Evolutionary conservation across 139 green algal species (phyloP).

Genomic region (Picochlorum sp.): DNA sequence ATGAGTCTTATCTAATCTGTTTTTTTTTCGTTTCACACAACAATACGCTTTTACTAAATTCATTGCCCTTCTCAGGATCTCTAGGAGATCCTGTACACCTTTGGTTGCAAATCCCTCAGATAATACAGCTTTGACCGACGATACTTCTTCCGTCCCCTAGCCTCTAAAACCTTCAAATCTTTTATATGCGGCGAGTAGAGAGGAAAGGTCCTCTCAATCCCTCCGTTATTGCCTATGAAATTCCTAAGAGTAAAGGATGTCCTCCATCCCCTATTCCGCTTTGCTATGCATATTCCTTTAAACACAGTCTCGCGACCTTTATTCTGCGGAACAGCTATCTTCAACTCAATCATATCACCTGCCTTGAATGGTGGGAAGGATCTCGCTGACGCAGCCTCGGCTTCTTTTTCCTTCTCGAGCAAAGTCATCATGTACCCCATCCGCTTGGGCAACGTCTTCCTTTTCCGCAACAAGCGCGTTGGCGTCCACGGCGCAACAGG

Average conservation of each 20-base stretch:
- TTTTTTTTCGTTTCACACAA: background rate
- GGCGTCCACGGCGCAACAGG: constrained; percentile 45
- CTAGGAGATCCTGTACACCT: constrained; percentile 26
- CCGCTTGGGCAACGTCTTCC: constrained; percentile 43
- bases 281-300: constrained; percentile 47
- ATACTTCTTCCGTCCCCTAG: constrained; percentile 7
- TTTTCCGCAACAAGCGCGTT: constrained; percentile 38
- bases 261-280: constrained; percentile 27
- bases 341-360: constrained; percentile 42
- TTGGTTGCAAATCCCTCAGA: constrained; percentile 28
- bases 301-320: constrained; percentile 31
- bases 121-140: constrained; percentile 55
- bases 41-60: background rate
- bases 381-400: background rate
- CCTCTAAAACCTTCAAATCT: constrained; percentile 33
- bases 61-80: background rate
- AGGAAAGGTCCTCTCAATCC: constrained; percentile 46
- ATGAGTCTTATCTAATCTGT: background rate
- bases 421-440: constrained; percentile 44
- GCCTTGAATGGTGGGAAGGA: constrained; percentile 34
- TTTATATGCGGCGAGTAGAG: constrained; percentile 47
- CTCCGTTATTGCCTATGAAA: constrained; percentile 26
- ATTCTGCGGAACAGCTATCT: constrained; percentile 45
- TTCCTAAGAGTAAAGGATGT: constrained; percentile 50
- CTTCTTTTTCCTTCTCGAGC: constrained; percentile 34